These are phyloP conservation scores for Neofusicoccum cordaticola DNA, from an alignment of 2,329 filamentous ascomycete genomes.

Conservation along the genomic window DNA sequence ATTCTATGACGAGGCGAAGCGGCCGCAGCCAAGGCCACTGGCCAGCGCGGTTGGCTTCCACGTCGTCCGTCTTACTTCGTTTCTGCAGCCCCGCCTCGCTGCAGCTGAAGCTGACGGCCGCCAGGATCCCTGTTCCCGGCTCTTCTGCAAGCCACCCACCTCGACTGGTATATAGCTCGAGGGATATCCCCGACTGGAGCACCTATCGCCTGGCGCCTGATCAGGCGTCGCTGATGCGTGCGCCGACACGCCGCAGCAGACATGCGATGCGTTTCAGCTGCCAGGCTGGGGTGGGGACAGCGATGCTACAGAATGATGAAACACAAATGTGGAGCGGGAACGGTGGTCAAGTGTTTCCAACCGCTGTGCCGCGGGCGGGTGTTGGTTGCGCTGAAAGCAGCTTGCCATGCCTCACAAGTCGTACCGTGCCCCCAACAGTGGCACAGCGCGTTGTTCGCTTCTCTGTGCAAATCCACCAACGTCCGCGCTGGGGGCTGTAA, in stretches of 20 bases:
- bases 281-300: too few relatives aligned
- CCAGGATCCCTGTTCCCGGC: neutral
- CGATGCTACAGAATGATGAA: too few relatives aligned
- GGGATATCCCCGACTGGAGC: neutral
- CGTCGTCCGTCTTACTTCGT: neutral
- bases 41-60: neutral
- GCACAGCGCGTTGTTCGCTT: too few relatives aligned
- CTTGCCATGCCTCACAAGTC: too few relatives aligned
- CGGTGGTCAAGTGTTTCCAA: too few relatives aligned
- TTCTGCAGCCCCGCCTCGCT: neutral
- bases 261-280: neutral
- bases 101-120: conserved; percentile 2
- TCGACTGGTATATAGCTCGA: neutral
- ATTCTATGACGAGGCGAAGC: neutral
- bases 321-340: too few relatives aligned
- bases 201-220: neutral
- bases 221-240: neutral
- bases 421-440: too few relatives aligned
- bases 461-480: too few relatives aligned
- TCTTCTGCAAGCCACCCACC: conserved; percentile 1
- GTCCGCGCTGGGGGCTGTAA: neutral
- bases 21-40: neutral
- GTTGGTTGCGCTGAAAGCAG: too few relatives aligned
- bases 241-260: neutral
- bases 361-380: too few relatives aligned